A percentile compares a stretch with the other conserved stretches of the same genome.
Evolutionary conservation across 2,329 filamentous ascomycete species (phyloP).

Genomic region (Aureobasidium sp.): DNA sequence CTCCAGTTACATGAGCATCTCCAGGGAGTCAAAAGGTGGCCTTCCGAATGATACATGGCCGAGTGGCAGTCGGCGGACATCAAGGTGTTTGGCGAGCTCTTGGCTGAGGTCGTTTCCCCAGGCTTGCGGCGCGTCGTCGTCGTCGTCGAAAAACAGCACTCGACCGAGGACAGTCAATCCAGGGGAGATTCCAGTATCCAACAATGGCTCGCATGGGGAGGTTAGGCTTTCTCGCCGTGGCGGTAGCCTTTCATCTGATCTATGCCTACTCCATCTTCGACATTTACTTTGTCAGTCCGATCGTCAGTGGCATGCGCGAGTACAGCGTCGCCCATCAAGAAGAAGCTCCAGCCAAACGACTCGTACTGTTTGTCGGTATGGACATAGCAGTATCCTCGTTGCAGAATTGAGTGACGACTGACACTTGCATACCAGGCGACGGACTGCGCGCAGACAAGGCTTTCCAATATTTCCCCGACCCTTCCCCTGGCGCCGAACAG

Average conservation of each 20-base stretch:
- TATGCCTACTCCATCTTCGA: slow-evolving; percentile 97
- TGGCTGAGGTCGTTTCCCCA: background rate
- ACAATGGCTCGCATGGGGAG: slow-evolving; percentile 53
- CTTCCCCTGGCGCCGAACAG: slow-evolving; percentile 55
- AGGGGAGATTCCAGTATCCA: background rate
- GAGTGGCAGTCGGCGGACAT: background rate
- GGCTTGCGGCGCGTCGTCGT: background rate
- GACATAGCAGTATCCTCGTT: background rate
- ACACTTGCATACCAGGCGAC: slow-evolving; percentile 49
- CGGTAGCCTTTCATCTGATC: slow-evolving; percentile 83
- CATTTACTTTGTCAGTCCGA: slow-evolving; percentile 96
- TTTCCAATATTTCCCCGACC: slow-evolving; percentile 87
- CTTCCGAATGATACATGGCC: too few species aligned
- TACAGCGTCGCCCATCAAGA: slow-evolving; percentile 62
- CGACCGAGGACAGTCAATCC: background rate
- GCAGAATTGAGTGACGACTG: background rate
- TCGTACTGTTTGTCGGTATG: slow-evolving; percentile 88
- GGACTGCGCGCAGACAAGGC: slow-evolving; percentile 95
- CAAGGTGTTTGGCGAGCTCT: slow-evolving; percentile 2
- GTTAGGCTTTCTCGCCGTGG: slow-evolving; percentile 77
- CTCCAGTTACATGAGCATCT: too few species aligned
- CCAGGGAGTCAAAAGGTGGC: too few species aligned
- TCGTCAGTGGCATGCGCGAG: slow-evolving; percentile 88
- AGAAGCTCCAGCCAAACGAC: slow-evolving; percentile 75
- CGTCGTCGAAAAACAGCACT: background rate